Conservation (phyloP, 371 early-diverging fungal genomes). For the Paraphysoderma sedebokerense region DNA sequence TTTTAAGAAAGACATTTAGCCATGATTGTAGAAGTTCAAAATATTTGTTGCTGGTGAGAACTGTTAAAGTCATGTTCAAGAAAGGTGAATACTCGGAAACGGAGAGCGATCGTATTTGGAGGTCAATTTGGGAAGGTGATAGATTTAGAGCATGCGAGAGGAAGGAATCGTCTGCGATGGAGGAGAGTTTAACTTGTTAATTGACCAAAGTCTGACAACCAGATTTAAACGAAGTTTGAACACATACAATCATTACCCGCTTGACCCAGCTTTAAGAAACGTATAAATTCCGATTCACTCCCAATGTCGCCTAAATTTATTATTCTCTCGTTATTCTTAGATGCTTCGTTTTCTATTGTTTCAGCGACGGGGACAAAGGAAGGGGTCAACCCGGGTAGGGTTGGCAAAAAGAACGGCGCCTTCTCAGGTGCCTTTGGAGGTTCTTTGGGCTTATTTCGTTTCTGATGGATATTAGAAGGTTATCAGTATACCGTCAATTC, state of each 20-base stretch:
- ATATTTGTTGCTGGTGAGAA: constrained; percentile 41
- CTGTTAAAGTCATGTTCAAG: constrained; percentile 36
- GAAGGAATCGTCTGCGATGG: constrained; percentile 21
- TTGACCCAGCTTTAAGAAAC: constrained; percentile 29
- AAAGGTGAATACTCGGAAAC: constrained; percentile 12
- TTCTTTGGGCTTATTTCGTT: constrained; percentile 78
- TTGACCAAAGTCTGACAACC: constrained; percentile 3
- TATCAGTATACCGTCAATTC: background rate
- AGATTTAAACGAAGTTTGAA: constrained; percentile 2
- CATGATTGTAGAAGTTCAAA: constrained; percentile 78
- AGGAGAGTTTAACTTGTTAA: background rate
- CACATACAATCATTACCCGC: constrained; percentile 29
- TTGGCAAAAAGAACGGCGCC: constrained; percentile 85
- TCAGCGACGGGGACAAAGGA: constrained; percentile 26
- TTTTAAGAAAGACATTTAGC: constrained; percentile 49
- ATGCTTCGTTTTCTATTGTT: no score
- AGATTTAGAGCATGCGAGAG: constrained; percentile 48
- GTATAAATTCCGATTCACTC: constrained; percentile 37
- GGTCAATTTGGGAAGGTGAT: constrained; percentile 65
- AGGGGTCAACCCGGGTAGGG: constrained; percentile 47
- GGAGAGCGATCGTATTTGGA: constrained; percentile 58
- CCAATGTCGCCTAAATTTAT: constrained; percentile 24
- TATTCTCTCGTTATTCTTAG: constrained; percentile 13
- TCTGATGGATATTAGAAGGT: constrained; percentile 13
- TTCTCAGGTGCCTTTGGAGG: constrained; percentile 72